Conservation (phyloP, 2,329 filamentous ascomycete species). For the Xylaria sp. region DNA sequence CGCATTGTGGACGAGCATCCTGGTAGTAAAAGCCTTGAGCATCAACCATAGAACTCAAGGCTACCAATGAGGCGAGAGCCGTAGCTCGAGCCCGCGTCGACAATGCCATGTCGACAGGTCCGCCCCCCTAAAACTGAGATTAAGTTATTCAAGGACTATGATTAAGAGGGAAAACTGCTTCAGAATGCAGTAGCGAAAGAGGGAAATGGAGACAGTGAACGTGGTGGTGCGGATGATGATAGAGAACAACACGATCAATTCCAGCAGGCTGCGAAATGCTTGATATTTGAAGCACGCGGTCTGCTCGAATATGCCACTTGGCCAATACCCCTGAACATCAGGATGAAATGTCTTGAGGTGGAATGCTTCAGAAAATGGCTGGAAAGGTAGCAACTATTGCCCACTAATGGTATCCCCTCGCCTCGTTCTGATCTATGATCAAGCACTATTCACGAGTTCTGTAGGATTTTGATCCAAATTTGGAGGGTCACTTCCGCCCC, state of each 20-base stretch:
- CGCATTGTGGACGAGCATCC: conserved; percentile 23
- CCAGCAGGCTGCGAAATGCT: conserved; percentile 11
- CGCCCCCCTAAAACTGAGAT: conserved; percentile 10
- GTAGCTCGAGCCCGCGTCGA: conserved; percentile 32
- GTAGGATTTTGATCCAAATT: conserved; percentile 27
- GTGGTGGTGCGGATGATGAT: conserved; percentile 18
- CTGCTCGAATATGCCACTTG: conserved; percentile 18
- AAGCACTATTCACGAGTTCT: conserved; percentile 6
- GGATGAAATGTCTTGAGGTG: conserved; percentile 27
- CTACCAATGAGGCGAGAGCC: conserved; percentile 38
- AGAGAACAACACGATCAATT: not conserved
- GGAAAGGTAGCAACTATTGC: conserved; percentile 8
- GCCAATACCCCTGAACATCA: conserved; percentile 8
- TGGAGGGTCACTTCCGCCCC: conserved; percentile 11
- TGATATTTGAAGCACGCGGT: conserved; percentile 38
- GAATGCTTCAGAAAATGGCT: conserved; percentile 32
- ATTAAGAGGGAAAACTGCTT: not conserved
- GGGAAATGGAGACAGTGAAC: conserved; percentile 28
- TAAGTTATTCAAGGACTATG: not conserved
- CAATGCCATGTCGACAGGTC: conserved; percentile 39
- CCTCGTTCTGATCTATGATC: conserved; percentile 33
- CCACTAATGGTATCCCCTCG: conserved; percentile 29
- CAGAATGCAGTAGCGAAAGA: conserved; percentile 2
- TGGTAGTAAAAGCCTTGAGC: conserved; percentile 37
- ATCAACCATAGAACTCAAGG: conserved; percentile 35